A percentile compares a stretch with the other conserved stretches of the same genome.
phyloP scores from a whole-genome alignment of 257 asterid species.

The Handroanthus guayacan region DNA sequence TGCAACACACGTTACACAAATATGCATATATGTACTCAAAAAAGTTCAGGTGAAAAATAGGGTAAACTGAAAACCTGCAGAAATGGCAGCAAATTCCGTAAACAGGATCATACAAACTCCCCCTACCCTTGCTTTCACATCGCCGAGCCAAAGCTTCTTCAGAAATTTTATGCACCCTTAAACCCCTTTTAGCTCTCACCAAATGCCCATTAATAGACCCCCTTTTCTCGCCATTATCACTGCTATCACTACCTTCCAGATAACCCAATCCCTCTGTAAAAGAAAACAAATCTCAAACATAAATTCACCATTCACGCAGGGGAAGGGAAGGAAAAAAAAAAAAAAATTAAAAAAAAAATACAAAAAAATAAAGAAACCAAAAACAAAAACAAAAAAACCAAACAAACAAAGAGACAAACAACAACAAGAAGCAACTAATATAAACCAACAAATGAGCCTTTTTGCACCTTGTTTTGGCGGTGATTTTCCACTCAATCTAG shows the following conservation, averaged over 20 bases:
- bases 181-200: slow-evolving; percentile 39
- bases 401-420: not conserved
- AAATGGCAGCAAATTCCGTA: slow-evolving; percentile 88
- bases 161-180: slow-evolving; percentile 36
- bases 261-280: slow-evolving; percentile 39
- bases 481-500: slow-evolving; percentile 56
- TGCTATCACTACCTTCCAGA: slow-evolving; percentile 36
- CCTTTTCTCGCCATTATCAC: slow-evolving; percentile 43
- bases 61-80: slow-evolving; percentile 64
- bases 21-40: not conserved
- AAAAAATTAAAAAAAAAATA: too few relatives aligned
- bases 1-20: not conserved
- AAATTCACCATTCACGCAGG: not conserved
- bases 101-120: slow-evolving; percentile 72
- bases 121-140: slow-evolving; percentile 69
- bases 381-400: too few relatives aligned
- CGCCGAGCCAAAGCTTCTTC: slow-evolving; percentile 60
- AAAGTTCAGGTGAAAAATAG: not conserved
- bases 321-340: too few relatives aligned
- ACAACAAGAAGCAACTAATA: not conserved
- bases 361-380: too few relatives aligned
- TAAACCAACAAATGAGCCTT: not conserved
- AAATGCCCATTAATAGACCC: slow-evolving; percentile 25
- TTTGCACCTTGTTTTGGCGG: slow-evolving; percentile 43
- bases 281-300: not conserved